A percentile compares a stretch with the other conserved stretches of the same genome.
Evolutionary conservation across 2,329 filamentous ascomycete species (phyloP).

Genomic region (Claviceps sorghi): DNA sequence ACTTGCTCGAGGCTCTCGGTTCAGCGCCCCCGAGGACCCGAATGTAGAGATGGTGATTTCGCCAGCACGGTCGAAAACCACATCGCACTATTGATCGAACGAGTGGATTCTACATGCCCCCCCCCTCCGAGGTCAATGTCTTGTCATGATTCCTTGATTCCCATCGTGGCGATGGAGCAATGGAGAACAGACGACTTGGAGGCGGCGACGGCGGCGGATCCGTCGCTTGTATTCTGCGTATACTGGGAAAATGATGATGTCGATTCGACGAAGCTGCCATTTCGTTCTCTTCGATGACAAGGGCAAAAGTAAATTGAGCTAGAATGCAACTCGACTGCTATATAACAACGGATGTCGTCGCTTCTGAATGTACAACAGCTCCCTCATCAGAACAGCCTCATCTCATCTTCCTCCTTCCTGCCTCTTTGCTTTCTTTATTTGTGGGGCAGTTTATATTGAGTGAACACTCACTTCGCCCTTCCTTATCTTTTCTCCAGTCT

Average conservation of each 20-base stretch:
- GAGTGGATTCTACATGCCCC: not conserved
- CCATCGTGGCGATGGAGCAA: not conserved
- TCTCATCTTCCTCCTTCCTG: not conserved
- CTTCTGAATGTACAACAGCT: not conserved
- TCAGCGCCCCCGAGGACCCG: no score
- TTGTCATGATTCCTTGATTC: not conserved
- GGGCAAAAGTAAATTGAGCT: no score
- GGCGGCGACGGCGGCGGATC: not conserved
- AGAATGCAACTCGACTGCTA: not conserved
- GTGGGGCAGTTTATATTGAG: not conserved
- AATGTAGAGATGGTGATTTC: no score
- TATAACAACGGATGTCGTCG: not conserved
- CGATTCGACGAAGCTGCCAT: not conserved
- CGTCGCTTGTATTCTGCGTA: not conserved
- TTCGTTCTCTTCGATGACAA: not conserved
- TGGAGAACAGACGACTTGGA: not conserved
- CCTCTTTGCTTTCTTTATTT: not conserved
- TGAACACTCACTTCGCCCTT: not conserved
- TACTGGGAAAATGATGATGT: not conserved
- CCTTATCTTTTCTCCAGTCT: not conserved
- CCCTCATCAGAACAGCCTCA: not conserved
- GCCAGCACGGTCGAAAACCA: no score
- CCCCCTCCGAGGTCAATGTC: not conserved
- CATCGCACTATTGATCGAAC: not conserved
- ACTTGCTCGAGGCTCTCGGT: not conserved